These are phyloP conservation scores for Vicia faba DNA, from an alignment of 306 rosid species.

Conservation along the genomic window DNA sequence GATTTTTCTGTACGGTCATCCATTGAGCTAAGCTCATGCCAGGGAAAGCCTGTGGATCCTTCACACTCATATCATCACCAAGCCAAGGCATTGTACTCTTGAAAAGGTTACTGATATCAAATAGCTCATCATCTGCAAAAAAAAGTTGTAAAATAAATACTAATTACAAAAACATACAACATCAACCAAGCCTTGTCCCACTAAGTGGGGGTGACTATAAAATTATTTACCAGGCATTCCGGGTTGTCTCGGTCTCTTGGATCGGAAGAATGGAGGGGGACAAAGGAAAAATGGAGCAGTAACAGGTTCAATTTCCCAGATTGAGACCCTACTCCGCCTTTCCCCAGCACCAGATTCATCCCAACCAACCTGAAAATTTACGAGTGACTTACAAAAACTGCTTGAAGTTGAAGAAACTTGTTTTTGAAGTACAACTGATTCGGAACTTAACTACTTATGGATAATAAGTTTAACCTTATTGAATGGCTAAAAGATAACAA, in stretches of 20 bases:
- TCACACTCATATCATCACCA: conserved; percentile 80
- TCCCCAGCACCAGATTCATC: conserved; percentile 98
- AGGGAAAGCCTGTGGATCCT: conserved; percentile 75
- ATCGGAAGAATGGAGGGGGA: conserved; percentile 87
- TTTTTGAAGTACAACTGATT: not conserved
- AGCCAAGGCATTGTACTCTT: conserved; percentile 89
- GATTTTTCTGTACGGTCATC: conserved; percentile 95
- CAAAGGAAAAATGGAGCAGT: conserved; percentile 96
- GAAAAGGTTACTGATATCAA: conserved; percentile 66
- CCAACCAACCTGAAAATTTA: conserved; percentile 83
- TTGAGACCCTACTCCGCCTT: conserved; percentile 80
- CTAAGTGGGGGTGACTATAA: not conserved
- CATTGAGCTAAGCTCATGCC: conserved; percentile 94
- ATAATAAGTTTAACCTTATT: not conserved
- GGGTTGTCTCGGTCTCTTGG: conserved; percentile 84
- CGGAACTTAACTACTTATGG: conserved; percentile 18
- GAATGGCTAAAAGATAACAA: conserved; percentile 17
- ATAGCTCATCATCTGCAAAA: conserved; percentile 72
- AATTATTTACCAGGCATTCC: conserved; percentile 81
- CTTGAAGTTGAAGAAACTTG: conserved; percentile 7
- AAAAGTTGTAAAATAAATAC: too few species aligned
- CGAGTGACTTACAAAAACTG: not conserved
- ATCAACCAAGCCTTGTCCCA: too few species aligned
- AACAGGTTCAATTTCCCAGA: conserved; percentile 99
- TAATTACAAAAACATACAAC: not conserved